A percentile compares a stretch with the other conserved stretches of the same genome.
These are phyloP conservation scores for Phlebopus sp. DNA, from an alignment of 1,284 basidiomycete species.

Conservation along the genomic window DNA sequence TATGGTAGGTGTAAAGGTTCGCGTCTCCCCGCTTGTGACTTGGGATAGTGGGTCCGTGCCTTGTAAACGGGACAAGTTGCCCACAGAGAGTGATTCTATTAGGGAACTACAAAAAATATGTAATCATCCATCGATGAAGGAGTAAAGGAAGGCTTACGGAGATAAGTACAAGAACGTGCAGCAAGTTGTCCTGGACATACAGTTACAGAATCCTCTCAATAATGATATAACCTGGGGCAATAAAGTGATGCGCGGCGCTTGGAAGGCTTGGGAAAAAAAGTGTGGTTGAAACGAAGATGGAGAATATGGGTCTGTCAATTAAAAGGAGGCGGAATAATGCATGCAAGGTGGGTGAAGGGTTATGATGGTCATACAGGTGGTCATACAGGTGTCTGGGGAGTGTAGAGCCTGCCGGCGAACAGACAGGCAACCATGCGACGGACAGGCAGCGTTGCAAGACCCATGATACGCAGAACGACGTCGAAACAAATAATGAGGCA, in stretches of 20 bases:
- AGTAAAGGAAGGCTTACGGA: background rate
- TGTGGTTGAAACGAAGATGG: slow-evolving; percentile 9
- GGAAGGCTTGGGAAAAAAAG: slow-evolving; percentile 4
- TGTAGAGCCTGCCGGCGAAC: slow-evolving; percentile 23
- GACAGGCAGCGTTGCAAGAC: slow-evolving; percentile 29
- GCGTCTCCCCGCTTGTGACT: background rate
- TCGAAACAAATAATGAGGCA: slow-evolving; percentile 27
- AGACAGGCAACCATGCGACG: slow-evolving; percentile 24
- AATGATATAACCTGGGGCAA: slow-evolving; percentile 18
- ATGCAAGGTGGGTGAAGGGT: background rate
- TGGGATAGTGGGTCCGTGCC: background rate
- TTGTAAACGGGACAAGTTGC: background rate
- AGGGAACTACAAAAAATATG: background rate
- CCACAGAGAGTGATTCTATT: no score
- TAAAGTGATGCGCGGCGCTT: slow-evolving; percentile 1
- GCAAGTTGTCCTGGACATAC: background rate
- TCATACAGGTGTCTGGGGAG: slow-evolving; percentile 15
- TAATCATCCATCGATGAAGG: background rate
- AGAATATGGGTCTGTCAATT: slow-evolving; percentile 3
- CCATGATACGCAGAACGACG: slow-evolving; percentile 27
- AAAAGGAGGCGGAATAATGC: slow-evolving; percentile 3
- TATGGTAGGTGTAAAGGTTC: slow-evolving; percentile 26
- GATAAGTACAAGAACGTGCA: background rate
- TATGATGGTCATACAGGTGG: slow-evolving; percentile 8
- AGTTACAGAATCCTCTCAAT: slow-evolving; percentile 1